Evolutionary conservation across 345 rosid genomes (phyloP), one percentile per base, ranked within the genome.

Genomic region (Geranium brycei): DNA sequence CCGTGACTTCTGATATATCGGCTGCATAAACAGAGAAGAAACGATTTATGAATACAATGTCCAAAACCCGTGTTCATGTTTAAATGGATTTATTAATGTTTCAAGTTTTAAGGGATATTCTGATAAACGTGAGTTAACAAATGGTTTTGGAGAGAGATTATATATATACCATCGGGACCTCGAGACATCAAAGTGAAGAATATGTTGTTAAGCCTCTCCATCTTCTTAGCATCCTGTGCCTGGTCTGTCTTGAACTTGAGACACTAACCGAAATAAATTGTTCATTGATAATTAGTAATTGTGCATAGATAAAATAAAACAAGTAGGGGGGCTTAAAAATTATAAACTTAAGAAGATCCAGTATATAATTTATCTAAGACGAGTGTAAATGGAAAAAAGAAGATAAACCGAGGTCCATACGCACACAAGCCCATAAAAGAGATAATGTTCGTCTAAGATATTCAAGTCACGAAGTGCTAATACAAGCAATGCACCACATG

Each of bases 201-300:
- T 76, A 93, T 77, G 78, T 88, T 90, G 71, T 85, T 93, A 69
- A 93, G 79, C 78, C 90, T 93, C 84, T 90, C 99, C 97, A 90
- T 88, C 83, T 90, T 93, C 87, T 84, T 93, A 4, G 95, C 99
- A 61, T 90, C 96, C 72, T 93, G 96, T 66, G 92, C 96, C 81
- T 90, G 95, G 79, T 90, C 97, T 17, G 96, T 93, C 82, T 93
- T 93, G 77, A 93, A 93, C 80, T 93, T 93, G 73, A 93, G 91
- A 80, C 97, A 90, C 99, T 86, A 75, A 61, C 16, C 68, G 31
- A 58, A 64, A 55, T 18, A 57, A 59, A 66, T 40, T 31, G 7
- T 1, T 35, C 10, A 35, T 35, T 35, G 30, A n/a, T 19, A 16
- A 30, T 15, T 15, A 12, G 19, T 41, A 18, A 13, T 5, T 57